phyloP scores from a whole-genome alignment of 2,329 filamentous ascomycete genomes.

The Cladophialophora chaetospira region DNA sequence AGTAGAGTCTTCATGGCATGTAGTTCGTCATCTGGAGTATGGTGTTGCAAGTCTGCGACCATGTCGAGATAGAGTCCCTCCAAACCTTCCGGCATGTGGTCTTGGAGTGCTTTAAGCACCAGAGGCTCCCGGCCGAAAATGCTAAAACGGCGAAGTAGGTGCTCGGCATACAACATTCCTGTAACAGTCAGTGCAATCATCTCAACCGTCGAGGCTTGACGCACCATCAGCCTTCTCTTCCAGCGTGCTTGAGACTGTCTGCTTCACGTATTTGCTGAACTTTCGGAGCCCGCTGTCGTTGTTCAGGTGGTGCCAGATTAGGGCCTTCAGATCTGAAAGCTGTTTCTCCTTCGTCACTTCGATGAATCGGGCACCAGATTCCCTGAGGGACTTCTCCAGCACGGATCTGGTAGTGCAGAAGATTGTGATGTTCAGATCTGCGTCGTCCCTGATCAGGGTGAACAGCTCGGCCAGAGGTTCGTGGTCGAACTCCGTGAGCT shows the following conservation, averaged over 20 bases:
- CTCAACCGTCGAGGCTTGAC: background rate
- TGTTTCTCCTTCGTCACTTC: constrained; percentile 10
- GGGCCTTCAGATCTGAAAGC: constrained; percentile 3
- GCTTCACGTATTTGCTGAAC: constrained; percentile 12
- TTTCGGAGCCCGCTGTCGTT: constrained; percentile 10
- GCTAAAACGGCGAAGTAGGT: constrained; percentile 8
- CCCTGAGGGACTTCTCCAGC: background rate
- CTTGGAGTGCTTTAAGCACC: constrained; percentile 3
- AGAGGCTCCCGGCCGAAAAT: constrained; percentile 7
- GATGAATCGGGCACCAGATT: background rate
- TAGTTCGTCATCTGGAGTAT: background rate
- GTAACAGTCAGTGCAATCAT: background rate
- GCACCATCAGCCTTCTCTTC: constrained; percentile 11
- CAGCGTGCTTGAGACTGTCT: constrained; percentile 8
- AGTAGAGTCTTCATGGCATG: constrained; percentile 6
- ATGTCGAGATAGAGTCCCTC: background rate
- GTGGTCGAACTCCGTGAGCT: background rate
- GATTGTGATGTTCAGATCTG: background rate
- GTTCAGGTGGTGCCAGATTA: constrained; percentile 11
- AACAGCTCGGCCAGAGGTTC: background rate
- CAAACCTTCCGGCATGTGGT: constrained; percentile 2
- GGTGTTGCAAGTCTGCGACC: constrained; percentile 7
- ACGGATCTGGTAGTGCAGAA: constrained; percentile 4
- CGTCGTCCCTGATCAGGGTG: background rate
- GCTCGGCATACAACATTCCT: constrained; percentile 13